Base-by-base conservation (phyloP, 306 rosid species). In the Trifolium subterraneum region DNA sequence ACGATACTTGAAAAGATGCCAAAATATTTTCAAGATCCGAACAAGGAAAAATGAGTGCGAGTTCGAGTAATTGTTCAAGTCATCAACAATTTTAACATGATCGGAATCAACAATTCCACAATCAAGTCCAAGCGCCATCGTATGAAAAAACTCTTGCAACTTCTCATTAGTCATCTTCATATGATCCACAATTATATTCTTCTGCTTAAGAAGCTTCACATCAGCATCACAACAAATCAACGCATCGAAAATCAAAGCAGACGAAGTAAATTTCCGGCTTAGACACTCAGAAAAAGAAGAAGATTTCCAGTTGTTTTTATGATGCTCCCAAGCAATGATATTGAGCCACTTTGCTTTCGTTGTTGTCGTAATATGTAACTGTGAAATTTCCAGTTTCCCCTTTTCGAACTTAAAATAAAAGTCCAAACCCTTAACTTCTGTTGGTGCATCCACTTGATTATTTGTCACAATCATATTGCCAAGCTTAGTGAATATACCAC, bases 241-340 rank as follows among this genome's bases (percentile, higher is more conserved):
- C 2, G 55, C 71, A 42, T 65, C 7, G 71, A 65, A 65, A 20
- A 65, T 7, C 36, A 65, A 20, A 0, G 38, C 20, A 41, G 71
- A 6, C 3, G 0, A 41, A 2, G 36, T 41, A 33, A 12, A 22
- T 65, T 65, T 65, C 5, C 19, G 8, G 1, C 70, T 20, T 0
- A 5, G 15, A 42, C 14, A 3, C 15, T n/a, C 48, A 4, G 39
- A 36, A 36, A 12, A 11, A 42, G 13, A 39, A 39, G 45, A 41
- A 41, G 50, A 12, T 2, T 44, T 44, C n/a, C 50, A 10, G 4
- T 55, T 20, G 15, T 55, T 55, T 55, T 22, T 20, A 3, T 41
- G 55, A 66, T 66, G 71, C 19, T 66, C 55, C 71, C 55, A 66
- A 22, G 48, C 69, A 63, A 63, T 63, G 7, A 63, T 0, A 18